These are phyloP conservation scores for Globisporangium iwayamae DNA, from an alignment of 352 stramenopile genomes.

Conservation along the genomic window DNA sequence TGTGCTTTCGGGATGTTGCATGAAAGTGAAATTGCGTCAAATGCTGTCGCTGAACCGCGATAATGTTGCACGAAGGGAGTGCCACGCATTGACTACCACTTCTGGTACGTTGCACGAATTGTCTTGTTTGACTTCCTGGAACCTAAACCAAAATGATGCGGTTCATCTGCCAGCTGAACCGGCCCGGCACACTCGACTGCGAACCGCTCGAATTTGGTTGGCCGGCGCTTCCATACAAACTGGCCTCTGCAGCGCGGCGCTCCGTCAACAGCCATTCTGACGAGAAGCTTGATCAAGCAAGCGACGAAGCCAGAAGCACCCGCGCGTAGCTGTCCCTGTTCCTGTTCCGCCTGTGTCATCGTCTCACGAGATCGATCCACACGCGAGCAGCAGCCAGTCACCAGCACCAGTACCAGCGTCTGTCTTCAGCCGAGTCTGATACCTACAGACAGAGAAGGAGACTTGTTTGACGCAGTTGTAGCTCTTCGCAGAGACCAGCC, in stretches of 20 bases:
- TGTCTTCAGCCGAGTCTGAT: not conserved
- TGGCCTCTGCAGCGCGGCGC: not conserved
- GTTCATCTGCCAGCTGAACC: not conserved
- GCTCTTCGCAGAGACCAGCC: not conserved
- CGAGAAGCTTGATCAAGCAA: constrained; percentile 10
- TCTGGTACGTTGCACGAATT: too few species aligned
- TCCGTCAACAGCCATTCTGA: constrained; percentile 9
- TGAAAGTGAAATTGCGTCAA: not conserved
- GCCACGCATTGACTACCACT: not conserved
- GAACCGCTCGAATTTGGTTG: constrained; percentile 12
- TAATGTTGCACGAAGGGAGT: not conserved
- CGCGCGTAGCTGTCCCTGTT: not conserved
- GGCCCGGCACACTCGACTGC: not conserved
- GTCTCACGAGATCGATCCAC: constrained; percentile 1
- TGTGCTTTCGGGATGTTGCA: too few species aligned
- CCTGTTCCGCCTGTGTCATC: not conserved
- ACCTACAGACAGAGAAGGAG: constrained; percentile 1
- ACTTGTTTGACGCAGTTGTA: constrained; percentile 1
- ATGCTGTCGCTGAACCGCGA: too few species aligned
- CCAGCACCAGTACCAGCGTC: not conserved
- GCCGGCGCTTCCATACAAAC: constrained; percentile 5
- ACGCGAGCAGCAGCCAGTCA: constrained; percentile 1
- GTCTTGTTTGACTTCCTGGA: not conserved
- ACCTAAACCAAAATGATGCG: not conserved
- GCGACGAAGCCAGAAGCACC: constrained; percentile 3